Base-by-base conservation (phyloP, 495 filamentous ascomycete species). In the Podospora appendiculata region DNA sequence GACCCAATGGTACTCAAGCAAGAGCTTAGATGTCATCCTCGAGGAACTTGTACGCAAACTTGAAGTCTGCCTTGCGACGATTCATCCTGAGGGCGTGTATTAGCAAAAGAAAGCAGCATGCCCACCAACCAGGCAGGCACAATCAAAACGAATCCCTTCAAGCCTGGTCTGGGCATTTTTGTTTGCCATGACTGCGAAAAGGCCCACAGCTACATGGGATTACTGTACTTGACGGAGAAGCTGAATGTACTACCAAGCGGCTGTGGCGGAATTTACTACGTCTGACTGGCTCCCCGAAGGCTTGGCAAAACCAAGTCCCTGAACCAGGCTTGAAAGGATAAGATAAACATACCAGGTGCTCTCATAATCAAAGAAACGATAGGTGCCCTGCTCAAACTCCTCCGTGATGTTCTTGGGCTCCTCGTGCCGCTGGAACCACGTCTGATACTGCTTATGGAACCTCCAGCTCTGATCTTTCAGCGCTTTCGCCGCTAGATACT, bases 391-490 rank as follows among this genome's bases (percentile, higher is more conserved):
- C 73, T 98, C 93, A 55, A 87, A 97, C 66, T 98, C 93, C 64
- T 98, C 94, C 0, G 93, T 97, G 62, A 98, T 98, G 42, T 82
- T 88, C 73, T 98, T 97, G 16, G 93, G 93, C 73, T 98, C 93
- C 63, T 98, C 93, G 59, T 98, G 93, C 40, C 93, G 79, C 69
- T 98, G 93, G 57, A 98, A 98, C 93, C 93, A 98, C 9, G 93
- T 98, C 66, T 98, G 93, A 65, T 97, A 98, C 66, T 96, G 93
- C 72, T 97, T 98, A 67, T 98, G 93, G 68, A 98, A 98, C 34
- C 93, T 79, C 93, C 93, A 98, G 64, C 93, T 97, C 68, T 97
- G 92, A 55, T 87, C 85, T 63, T 97, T 97, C 34, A 98, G 72
- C 16, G 93, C 88, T 69, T 95, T 95, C 6, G 94, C 93, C 0